phyloP scores from a whole-genome alignment of 208 protist genomes.

The Phytomonas sp. region DNA sequence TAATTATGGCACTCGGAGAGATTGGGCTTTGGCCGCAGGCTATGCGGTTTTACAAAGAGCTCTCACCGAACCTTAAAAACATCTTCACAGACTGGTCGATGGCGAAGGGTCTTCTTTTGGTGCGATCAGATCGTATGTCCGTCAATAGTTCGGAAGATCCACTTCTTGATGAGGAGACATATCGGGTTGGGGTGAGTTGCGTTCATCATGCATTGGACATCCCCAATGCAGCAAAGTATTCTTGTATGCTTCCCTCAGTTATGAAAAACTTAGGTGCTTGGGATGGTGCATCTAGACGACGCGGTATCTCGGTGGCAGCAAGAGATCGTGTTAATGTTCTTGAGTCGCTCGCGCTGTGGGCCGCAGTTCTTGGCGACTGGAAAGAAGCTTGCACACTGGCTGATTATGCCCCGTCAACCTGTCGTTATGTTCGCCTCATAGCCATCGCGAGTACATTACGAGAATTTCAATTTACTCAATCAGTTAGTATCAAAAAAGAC shows the following conservation, averaged over 20 bases:
- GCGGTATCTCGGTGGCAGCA: background rate
- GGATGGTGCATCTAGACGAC: background rate
- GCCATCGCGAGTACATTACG: slow-evolving; percentile 12
- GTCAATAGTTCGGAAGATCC: background rate
- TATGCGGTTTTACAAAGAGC: slow-evolving; percentile 21
- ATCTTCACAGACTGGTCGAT: background rate
- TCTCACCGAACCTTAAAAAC: background rate
- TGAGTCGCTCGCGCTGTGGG: slow-evolving; percentile 33
- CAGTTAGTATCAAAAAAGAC: slow-evolving; percentile 10
- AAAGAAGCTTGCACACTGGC: slow-evolving; percentile 20
- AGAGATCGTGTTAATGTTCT: slow-evolving; percentile 16
- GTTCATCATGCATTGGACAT: background rate
- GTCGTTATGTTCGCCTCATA: slow-evolving; percentile 27
- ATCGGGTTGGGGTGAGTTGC: background rate
- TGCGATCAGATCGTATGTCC: background rate
- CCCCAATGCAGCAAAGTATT: background rate
- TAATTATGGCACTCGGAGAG: slow-evolving; percentile 27
- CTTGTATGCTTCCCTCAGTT: background rate
- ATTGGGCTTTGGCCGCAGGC: slow-evolving; percentile 19
- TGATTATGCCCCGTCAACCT: slow-evolving; percentile 16
- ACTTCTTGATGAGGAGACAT: background rate
- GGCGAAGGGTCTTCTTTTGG: background rate
- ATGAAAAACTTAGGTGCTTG: background rate
- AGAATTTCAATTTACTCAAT: background rate
- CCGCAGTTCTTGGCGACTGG: slow-evolving; percentile 14